Evolutionary conservation across 768 basidiomycete species (phyloP).

Genomic region (Artomyces pyxidatus): DNA sequence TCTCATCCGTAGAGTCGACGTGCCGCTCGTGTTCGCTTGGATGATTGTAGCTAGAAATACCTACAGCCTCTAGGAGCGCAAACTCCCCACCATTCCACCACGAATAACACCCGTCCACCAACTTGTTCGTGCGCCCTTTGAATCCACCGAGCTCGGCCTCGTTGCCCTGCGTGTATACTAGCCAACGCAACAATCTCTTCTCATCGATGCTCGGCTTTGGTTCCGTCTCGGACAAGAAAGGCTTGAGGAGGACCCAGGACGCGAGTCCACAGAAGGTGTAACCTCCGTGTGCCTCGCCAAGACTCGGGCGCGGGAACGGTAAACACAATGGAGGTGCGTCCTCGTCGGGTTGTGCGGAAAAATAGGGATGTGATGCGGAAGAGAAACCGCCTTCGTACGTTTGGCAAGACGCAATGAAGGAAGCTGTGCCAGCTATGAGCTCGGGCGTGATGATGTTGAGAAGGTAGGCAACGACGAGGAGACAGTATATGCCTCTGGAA

Average conservation of each 20-base stretch:
- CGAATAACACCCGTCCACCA: conserved; percentile 99
- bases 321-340: conserved; percentile 13
- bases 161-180: conserved; percentile 76
- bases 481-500: conserved; percentile 85
- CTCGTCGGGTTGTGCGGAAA: conserved; percentile 16
- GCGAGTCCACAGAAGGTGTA: conserved; percentile 94
- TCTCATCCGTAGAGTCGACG: conserved; percentile 24
- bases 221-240: conserved; percentile 32
- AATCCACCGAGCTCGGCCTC: conserved; percentile 88
- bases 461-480: conserved; percentile 75
- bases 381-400: conserved; percentile 98
- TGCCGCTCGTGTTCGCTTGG: conserved; percentile 34
- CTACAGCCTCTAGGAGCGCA: conserved; percentile 58
- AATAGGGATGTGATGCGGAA: conserved; percentile 67
- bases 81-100: conserved; percentile 98
- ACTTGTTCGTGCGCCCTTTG: conserved; percentile 88
- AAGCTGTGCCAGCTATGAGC: conserved; percentile 65
- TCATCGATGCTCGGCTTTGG: conserved; percentile 43
- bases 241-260: conserved; percentile 70
- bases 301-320: conserved; percentile 51
- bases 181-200: conserved; percentile 65
- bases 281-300: conserved; percentile 96
- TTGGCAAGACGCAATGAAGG: conserved; percentile 84
- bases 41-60: conserved; percentile 30
- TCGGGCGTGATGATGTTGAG: conserved; percentile 86